These are phyloP conservation scores for Cladosporium velox DNA, from an alignment of 2,329 filamentous ascomycete genomes.

Conservation along the genomic window DNA sequence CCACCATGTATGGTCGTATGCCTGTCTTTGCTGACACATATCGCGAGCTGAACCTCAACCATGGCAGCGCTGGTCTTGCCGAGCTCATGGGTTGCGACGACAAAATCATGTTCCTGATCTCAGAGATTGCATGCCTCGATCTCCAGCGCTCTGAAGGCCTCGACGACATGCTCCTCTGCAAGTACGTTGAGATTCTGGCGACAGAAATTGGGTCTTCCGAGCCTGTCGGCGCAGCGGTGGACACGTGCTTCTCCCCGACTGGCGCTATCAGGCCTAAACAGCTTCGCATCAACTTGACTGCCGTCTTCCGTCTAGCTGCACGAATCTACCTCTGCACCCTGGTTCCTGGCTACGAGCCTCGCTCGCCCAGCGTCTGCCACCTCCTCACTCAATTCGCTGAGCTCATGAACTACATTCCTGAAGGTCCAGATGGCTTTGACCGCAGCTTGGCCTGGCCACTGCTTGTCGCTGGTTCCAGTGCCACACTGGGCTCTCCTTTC, in stretches of 20 bases:
- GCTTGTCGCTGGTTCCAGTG: slow-evolving; percentile 80
- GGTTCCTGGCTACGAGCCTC: slow-evolving; percentile 81
- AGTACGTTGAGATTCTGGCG: slow-evolving; percentile 84
- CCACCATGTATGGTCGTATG: slow-evolving; percentile 84
- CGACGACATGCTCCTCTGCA: slow-evolving; percentile 82
- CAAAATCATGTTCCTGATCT: slow-evolving; percentile 95
- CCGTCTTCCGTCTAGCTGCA: slow-evolving; percentile 86
- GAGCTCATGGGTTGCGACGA: slow-evolving; percentile 98
- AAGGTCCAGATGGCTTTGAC: slow-evolving; percentile 80
- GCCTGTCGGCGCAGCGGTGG: slow-evolving; percentile 42
- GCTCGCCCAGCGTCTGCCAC: slow-evolving; percentile 70
- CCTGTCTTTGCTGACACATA: slow-evolving; percentile 94
- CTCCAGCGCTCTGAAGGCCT: slow-evolving; percentile 80
- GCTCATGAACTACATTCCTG: slow-evolving; percentile 78
- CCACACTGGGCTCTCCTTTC: slow-evolving; percentile 71
- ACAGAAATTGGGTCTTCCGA: slow-evolving; percentile 84
- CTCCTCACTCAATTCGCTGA: slow-evolving; percentile 77
- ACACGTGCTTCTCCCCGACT: slow-evolving; percentile 59
- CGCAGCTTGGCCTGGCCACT: slow-evolving; percentile 91
- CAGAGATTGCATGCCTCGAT: slow-evolving; percentile 94
- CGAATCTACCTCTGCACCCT: slow-evolving; percentile 97
- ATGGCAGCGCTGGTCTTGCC: slow-evolving; percentile 70
- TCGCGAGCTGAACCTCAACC: slow-evolving; percentile 80
- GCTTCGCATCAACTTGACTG: slow-evolving; percentile 83
- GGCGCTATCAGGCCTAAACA: slow-evolving; percentile 79